Percentiles rank a stretch among this genome's conserved stretches.
Conservation (phyloP, 2,329 filamentous ascomycete species). For the Aureobasidium sp. region DNA sequence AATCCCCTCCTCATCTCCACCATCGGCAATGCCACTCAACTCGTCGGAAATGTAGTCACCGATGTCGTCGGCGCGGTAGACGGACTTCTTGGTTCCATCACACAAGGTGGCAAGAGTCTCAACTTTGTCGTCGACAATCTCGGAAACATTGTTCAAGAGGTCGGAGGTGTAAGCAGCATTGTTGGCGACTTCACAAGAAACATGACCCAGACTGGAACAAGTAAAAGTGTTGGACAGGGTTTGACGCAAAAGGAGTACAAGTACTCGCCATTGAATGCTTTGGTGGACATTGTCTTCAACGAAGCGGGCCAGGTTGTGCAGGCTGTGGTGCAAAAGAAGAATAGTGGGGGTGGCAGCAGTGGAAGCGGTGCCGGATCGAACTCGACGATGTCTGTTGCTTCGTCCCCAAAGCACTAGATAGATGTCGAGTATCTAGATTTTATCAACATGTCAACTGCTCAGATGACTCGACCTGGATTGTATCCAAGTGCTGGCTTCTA, state of each 20-base stretch:
- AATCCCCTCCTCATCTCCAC: conserved; percentile 49
- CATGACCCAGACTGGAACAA: conserved; percentile 46
- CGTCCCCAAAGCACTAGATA: neutral
- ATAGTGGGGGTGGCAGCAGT: conserved; percentile 15
- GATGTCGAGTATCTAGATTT: too few species aligned
- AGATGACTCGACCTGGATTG: too few species aligned
- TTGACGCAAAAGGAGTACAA: conserved; percentile 47
- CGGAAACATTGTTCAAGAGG: conserved; percentile 57
- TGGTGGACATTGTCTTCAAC: conserved; percentile 53
- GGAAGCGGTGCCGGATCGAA: neutral
- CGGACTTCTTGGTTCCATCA: conserved; percentile 52
- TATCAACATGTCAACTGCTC: too few species aligned
- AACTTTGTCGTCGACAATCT: conserved; percentile 51
- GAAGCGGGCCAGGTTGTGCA: conserved; percentile 49
- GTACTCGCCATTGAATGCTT: conserved; percentile 43
- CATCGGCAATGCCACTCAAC: conserved; percentile 21
- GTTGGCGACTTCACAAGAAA: conserved; percentile 53
- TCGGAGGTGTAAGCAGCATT: conserved; percentile 44
- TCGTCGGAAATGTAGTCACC: conserved; percentile 44
- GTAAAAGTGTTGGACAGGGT: conserved; percentile 28
- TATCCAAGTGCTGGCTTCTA: too few species aligned
- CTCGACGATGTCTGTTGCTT: neutral
- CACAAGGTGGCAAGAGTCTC: conserved; percentile 44
- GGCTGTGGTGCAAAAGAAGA: conserved; percentile 34
- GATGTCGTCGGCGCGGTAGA: conserved; percentile 48